Percentiles rank a stretch among this genome's conserved stretches.
Conservation (phyloP, 2,329 filamentous ascomycete species). For the Stachybotrys elegans region DNA sequence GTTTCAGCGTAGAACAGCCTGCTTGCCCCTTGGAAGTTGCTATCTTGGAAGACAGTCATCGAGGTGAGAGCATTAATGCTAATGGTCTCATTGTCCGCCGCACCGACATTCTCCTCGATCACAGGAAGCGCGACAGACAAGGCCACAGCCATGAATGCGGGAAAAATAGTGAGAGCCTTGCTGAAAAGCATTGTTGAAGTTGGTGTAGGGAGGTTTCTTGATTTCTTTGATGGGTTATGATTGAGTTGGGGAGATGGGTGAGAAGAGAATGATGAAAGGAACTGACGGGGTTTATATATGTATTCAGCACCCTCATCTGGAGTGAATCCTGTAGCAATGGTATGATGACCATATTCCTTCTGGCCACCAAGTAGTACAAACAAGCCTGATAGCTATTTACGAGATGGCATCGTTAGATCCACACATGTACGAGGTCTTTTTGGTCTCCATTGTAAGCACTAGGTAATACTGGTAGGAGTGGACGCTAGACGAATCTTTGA, state of each 20-base stretch:
- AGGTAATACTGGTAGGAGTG: too few species aligned
- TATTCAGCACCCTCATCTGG: too few species aligned
- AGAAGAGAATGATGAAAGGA: not conserved
- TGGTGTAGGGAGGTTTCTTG: not conserved
- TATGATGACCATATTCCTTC: too few species aligned
- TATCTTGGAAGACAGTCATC: not conserved
- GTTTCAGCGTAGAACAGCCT: not conserved
- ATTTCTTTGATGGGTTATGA: not conserved
- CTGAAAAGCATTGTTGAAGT: not conserved
- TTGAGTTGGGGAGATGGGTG: not conserved
- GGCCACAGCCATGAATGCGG: not conserved
- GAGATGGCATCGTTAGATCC: too few species aligned
- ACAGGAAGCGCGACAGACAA: not conserved
- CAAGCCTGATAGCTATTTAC: too few species aligned
- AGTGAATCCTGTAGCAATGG: too few species aligned
- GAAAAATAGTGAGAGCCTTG: not conserved
- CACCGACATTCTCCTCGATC: not conserved
- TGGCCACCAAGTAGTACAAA: too few species aligned
- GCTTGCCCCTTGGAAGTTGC: not conserved
- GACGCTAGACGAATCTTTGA: too few species aligned
- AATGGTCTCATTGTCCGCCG: not conserved
- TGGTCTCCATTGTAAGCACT: too few species aligned
- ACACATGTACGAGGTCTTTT: too few species aligned
- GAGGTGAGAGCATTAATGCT: not conserved
- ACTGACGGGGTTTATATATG: not conserved